Evolutionary conservation across 2,329 filamentous ascomycete genomes (phyloP), one percentile per base, ranked within the genome.

Genomic region (Ophiosphaerella narmari): DNA sequence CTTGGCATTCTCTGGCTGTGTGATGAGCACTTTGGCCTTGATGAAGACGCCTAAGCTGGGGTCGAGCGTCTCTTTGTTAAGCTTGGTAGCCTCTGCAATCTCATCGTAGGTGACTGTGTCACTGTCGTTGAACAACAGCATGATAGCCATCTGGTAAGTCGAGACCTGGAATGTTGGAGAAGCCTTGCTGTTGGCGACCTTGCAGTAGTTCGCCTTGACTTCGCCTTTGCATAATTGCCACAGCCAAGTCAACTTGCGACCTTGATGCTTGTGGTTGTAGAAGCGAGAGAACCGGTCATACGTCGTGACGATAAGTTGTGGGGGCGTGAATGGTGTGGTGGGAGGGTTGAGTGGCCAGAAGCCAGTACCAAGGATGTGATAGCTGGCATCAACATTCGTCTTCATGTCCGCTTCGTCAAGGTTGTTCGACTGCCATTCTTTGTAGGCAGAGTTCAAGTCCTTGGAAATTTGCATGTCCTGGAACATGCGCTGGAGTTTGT

Each of bases 401-500:
- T 90, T 90, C 46, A 80, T 76, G 44, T 86, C 83, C 13, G 85
- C 78, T 38, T 82, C 82, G 52, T 85, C 84, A 35, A 90, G 81
- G n/a, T 80, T 79, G 62, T 82, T 82, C 9, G 82, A 78, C 64
- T 92, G 86, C 73, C 83, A 89, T 32, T 91, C 90, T 66, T 90
- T 88, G 80, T 95, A 99, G 26, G 88, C 87, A 40, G 84, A 83
- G 74, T 99, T 99, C 39, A 99, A 83, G 75, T 99, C 94, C 77
- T 97, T 97, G 57, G 93, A 97, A 43, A 96, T 96, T 74, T 99
- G 94, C 80, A 99, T 97, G 70, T 99, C 94, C 74, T 97, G 93
- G 83, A 97, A 99, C 94, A 99, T 99, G 69, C 95, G 91, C 78
- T 97, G 93, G 39, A 99, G 83, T 79, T 97, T 97, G 81, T 97